phyloP scores from a whole-genome alignment of 345 rosid genomes.

The Pistacia vera region DNA sequence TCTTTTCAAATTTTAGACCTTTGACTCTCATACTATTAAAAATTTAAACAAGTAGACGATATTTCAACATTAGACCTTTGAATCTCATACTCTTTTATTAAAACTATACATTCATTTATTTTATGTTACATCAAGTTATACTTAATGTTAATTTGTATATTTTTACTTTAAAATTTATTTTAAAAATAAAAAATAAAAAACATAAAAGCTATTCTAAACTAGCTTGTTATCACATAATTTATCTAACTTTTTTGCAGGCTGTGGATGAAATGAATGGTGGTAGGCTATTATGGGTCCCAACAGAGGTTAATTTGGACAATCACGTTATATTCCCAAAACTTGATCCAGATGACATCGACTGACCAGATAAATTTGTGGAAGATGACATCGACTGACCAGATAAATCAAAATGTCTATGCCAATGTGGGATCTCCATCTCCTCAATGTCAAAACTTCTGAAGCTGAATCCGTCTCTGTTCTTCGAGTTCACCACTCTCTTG shows the following conservation, averaged over 20 bases:
- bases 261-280: conserved; percentile 21
- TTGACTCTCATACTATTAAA: no score
- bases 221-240: no score
- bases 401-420: conserved; percentile 34
- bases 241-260: not conserved
- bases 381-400: conserved; percentile 28
- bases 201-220: no score
- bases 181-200: no score
- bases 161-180: no score
- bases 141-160: no score
- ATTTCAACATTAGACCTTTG: no score
- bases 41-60: no score
- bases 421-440: conserved; percentile 40
- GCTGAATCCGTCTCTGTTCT: conserved; percentile 31
- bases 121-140: no score
- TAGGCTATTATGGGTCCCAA: conserved; percentile 34
- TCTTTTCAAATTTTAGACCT: no score
- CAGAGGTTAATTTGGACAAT: conserved; percentile 32
- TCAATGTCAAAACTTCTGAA: conserved; percentile 20
- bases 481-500: conserved; percentile 41
- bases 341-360: not conserved
- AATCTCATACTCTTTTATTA: no score
- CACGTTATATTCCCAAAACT: conserved; percentile 31
- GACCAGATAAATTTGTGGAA: conserved; percentile 29
- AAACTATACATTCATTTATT: no score